Evolutionary conservation across 2,329 filamentous ascomycete genomes (phyloP).

Genomic region (Gliomastix tumulicola): DNA sequence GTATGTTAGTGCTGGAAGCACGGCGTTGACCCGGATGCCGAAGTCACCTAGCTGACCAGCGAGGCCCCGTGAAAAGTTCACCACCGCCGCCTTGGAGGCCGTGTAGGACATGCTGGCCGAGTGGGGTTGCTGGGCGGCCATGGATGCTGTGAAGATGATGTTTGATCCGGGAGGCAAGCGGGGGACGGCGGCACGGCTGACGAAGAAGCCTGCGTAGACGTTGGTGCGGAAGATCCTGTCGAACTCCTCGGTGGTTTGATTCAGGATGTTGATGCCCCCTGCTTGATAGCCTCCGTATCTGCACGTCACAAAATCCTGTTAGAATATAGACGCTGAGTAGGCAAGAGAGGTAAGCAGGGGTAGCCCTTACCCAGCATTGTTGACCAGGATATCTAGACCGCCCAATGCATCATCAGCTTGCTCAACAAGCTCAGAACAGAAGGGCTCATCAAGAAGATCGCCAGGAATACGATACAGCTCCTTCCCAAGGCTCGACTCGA

Average conservation of each 20-base stretch:
- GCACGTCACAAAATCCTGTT: too few relatives aligned
- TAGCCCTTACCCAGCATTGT: slow-evolving; percentile 63
- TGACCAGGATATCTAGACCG: slow-evolving; percentile 65
- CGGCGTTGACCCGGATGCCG: neutral
- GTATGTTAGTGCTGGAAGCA: neutral
- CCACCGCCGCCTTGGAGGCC: neutral
- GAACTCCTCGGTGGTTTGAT: neutral
- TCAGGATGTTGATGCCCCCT: neutral
- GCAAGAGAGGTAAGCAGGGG: too few relatives aligned
- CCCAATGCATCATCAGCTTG: slow-evolving; percentile 60
- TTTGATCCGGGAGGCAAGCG: neutral
- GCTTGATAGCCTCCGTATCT: neutral
- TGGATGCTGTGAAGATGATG: neutral
- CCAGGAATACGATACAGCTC: slow-evolving; percentile 54
- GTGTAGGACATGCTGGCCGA: neutral
- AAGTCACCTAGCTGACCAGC: neutral
- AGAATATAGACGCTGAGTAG: too few relatives aligned
- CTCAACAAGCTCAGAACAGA: slow-evolving; percentile 64
- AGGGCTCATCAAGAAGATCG: slow-evolving; percentile 58
- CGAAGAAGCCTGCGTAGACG: neutral
- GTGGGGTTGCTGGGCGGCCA: neutral
- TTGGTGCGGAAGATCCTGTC: neutral
- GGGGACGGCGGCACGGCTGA: neutral
- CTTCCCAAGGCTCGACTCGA: slow-evolving; percentile 48
- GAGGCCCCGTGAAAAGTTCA: neutral